phyloP scores from a whole-genome alignment of 2,329 filamentous ascomycete species.

The Zymoseptoria pseudotritici region DNA sequence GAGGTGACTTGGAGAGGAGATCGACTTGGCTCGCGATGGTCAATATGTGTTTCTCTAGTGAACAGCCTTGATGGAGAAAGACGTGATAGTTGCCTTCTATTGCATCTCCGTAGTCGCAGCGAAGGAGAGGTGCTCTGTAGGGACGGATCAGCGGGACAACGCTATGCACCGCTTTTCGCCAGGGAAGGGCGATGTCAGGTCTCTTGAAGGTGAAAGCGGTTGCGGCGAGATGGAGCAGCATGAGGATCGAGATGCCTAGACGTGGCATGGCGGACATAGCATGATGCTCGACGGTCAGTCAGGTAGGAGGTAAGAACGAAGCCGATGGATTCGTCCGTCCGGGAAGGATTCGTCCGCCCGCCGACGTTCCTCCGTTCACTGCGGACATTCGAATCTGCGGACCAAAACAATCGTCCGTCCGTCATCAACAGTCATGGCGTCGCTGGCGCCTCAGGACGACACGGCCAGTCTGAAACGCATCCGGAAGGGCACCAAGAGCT shows the following conservation, averaged over 20 bases:
- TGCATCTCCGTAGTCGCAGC: neutral
- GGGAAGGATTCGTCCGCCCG: neutral
- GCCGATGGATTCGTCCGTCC: neutral
- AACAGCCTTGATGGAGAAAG: neutral
- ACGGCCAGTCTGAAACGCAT: slow-evolving; percentile 8
- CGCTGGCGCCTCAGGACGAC: neutral
- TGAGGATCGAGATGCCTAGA: neutral
- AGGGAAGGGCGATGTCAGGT: neutral
- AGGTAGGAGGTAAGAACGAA: neutral
- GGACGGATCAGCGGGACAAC: neutral
- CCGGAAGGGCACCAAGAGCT: slow-evolving; percentile 27
- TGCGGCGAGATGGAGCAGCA: neutral
- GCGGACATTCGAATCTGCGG: neutral
- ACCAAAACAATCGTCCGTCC: neutral
- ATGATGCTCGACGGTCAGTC: neutral
- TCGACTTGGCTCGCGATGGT: neutral
- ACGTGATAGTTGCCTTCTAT: neutral
- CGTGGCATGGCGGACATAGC: neutral
- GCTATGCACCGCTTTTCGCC: neutral
- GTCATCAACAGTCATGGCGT: neutral
- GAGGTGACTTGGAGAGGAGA: neutral
- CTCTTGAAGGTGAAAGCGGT: neutral
- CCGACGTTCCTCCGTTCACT: neutral
- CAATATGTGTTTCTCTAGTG: neutral
- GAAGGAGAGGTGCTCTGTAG: neutral